These are phyloP conservation scores for Talaromyces liani DNA, from an alignment of 495 filamentous ascomycete species.

Conservation along the genomic window DNA sequence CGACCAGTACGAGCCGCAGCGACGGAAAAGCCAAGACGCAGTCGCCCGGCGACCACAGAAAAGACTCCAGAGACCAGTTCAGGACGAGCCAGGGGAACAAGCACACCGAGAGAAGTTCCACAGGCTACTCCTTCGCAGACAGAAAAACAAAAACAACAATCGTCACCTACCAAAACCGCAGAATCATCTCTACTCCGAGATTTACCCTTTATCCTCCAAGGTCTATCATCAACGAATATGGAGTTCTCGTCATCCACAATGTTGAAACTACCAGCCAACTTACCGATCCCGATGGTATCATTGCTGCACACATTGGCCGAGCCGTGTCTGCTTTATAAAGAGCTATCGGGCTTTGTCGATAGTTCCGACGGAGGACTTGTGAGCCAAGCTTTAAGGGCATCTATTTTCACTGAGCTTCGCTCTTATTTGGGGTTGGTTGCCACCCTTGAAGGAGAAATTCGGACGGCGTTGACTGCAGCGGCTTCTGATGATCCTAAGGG, in stretches of 20 bases:
- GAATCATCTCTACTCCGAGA: conserved; percentile 81
- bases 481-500: conserved; percentile 58
- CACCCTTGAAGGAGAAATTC: conserved; percentile 88
- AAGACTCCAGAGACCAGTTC: conserved; percentile 6
- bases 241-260: conserved; percentile 59
- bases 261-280: conserved; percentile 64
- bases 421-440: conserved; percentile 91
- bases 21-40: conserved; percentile 14
- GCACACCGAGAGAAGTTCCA: conserved; percentile 13
- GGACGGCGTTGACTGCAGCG: conserved; percentile 61
- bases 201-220: conserved; percentile 90
- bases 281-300: conserved; percentile 80
- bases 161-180: conserved; percentile 17
- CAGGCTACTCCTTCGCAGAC: conserved; percentile 13
- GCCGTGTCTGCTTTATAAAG: conserved; percentile 81
- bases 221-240: conserved; percentile 78
- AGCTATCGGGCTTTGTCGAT: conserved; percentile 72
- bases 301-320: conserved; percentile 87
- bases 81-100: neutral
- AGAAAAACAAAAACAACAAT: conserved; percentile 30
- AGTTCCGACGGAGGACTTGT: conserved; percentile 64
- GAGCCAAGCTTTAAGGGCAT: conserved; percentile 89
- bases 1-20: conserved; percentile 17
- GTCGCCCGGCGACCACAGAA: neutral
- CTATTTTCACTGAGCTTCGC: conserved; percentile 74